Base-by-base conservation (phyloP, 768 basidiomycete species). In the Clitopilus passeckerianus region DNA sequence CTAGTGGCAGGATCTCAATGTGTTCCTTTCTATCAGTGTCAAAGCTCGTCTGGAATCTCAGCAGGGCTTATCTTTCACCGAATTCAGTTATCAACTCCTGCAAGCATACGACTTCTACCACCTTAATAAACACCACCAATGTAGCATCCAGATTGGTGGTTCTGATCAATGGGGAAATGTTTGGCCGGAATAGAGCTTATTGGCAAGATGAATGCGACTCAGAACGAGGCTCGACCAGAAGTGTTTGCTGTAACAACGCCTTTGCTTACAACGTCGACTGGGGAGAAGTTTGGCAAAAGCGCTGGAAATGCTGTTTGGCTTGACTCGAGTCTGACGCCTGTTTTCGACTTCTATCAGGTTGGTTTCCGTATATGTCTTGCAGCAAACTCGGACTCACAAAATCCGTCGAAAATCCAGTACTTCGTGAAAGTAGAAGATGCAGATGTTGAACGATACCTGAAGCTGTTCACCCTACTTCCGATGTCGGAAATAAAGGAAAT, bases 111-210 rank as follows among this genome's bases (percentile, higher is more conserved):
- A 99, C 73, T 99, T 97, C 74, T 83, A 89, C 64, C 77, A 86
- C 65, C 80, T 99, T 8, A 75, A 90, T 69, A 77, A 79, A 63
- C 70, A 80, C 20, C 77, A 82, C 56, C 78, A 77, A 4, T 98
- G 96, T 71, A 82, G 83, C 14, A 83, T 97, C 44, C 97, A 99
- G 72, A 75, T 98, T 43, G 97, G 97, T 54, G 97, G 97, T 9
- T 95, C 94, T 0, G 97, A 99, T 71, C 97, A 99, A 71, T 97
- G 95, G 91, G 97, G 97, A 15, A 99, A 99, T 69, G 98, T 99
- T 75, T 96, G 30, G 91, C 93, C 24, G 97, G 97, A 20, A 78
- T 98, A 34, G 94, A 98, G 58, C 83, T 99, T 59, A 95, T 98
- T 66, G 82, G 85, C 57, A 86, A 86, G 55, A 75, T 81, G 59